These are phyloP conservation scores for Russula lepida DNA, from an alignment of 768 basidiomycete genomes.

Conservation along the genomic window DNA sequence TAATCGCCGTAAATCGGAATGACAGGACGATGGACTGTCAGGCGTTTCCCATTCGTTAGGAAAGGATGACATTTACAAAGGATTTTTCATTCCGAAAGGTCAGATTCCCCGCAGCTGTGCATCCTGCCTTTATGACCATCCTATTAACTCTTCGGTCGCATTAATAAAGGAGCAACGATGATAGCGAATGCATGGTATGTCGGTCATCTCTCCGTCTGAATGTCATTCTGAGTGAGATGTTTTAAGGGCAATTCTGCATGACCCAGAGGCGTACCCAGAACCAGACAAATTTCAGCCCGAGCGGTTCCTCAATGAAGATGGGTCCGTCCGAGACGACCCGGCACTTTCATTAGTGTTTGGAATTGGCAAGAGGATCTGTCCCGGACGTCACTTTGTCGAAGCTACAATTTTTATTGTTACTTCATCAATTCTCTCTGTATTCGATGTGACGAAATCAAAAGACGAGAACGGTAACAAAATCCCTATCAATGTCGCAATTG, in stretches of 20 bases:
- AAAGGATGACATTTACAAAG: not conserved
- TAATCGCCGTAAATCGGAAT: not conserved
- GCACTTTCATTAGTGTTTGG: slow-evolving; percentile 10
- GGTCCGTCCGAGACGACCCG: slow-evolving; percentile 8
- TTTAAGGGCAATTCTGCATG: slow-evolving; percentile 31
- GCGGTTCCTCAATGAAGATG: slow-evolving; percentile 27
- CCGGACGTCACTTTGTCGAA: slow-evolving; percentile 6
- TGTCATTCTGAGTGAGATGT: not conserved
- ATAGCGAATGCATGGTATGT: not conserved
- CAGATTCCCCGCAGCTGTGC: not conserved
- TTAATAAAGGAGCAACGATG: not conserved
- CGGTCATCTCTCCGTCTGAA: not conserved
- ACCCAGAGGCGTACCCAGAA: slow-evolving; percentile 28
- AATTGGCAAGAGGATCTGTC: slow-evolving; percentile 21
- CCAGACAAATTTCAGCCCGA: slow-evolving; percentile 37
- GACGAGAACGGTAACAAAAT: not conserved
- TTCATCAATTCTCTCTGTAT: not conserved
- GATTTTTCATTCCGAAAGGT: slow-evolving; percentile 9
- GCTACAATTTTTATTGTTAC: not conserved
- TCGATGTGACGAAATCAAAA: slow-evolving; percentile 8
- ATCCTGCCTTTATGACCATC: not conserved
- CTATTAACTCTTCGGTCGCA: not conserved
- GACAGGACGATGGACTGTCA: not conserved
- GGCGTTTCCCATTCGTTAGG: not conserved
- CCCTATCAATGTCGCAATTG: not conserved